phyloP scores from a whole-genome alignment of 2,329 filamentous ascomycete species.

The Fusarium albosuccineum region DNA sequence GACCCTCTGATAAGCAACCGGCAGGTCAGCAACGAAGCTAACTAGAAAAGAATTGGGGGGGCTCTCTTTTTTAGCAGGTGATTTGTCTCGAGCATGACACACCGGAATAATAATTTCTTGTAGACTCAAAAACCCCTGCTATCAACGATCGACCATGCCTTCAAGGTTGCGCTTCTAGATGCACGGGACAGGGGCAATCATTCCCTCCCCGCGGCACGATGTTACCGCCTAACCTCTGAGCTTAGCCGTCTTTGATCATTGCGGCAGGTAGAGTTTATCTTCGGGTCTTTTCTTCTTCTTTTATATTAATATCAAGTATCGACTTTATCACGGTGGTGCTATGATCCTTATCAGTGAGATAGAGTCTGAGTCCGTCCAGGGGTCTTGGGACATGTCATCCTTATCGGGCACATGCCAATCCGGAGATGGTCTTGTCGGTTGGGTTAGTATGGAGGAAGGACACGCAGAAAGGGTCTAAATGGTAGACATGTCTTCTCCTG shows the following conservation, averaged over 20 bases:
- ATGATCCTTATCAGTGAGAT: constrained; percentile 34
- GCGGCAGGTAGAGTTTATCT: constrained; percentile 17
- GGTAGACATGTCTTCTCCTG: constrained; percentile 4
- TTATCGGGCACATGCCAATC: constrained; percentile 41
- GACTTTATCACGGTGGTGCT: constrained; percentile 3
- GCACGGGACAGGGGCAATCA: background rate
- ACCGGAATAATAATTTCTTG: constrained; percentile 11
- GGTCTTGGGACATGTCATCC: constrained; percentile 36
- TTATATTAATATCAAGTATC: background rate
- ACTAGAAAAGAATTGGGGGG: constrained; percentile 8
- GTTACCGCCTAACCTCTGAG: constrained; percentile 26
- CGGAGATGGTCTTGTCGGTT: constrained; percentile 15
- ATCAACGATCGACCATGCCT: constrained; percentile 15
- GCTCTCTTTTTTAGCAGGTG: background rate
- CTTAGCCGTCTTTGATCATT: background rate
- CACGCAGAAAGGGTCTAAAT: constrained; percentile 1
- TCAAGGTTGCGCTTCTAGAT: constrained; percentile 15
- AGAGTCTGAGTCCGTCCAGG: constrained; percentile 13
- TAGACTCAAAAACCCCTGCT: background rate
- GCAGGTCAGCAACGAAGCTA: constrained; percentile 15
- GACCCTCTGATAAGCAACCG: constrained; percentile 54
- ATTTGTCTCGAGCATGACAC: constrained; percentile 42
- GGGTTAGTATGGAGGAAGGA: background rate
- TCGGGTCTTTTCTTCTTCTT: background rate
- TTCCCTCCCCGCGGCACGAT: constrained; percentile 17